phyloP scores from a whole-genome alignment of 2,329 filamentous ascomycete genomes.

The Penicillium sclerotiorum region DNA sequence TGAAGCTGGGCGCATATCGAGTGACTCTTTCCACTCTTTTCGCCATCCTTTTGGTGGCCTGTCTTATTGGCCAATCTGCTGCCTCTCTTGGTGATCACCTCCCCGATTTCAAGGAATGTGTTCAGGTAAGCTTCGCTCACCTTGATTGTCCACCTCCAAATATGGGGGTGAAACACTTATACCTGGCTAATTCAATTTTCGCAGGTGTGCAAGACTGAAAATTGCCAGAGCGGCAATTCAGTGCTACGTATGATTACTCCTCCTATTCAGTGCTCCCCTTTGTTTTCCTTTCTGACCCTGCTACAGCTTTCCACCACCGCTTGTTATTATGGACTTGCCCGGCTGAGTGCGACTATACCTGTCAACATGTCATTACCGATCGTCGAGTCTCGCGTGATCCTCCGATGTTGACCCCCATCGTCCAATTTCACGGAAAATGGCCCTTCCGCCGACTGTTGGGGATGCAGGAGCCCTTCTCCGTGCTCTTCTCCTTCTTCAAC shows the following conservation, averaged over 20 bases:
- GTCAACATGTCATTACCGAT: slow-evolving; percentile 87
- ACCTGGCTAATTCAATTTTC: slow-evolving; percentile 21
- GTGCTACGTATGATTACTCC: slow-evolving; percentile 66
- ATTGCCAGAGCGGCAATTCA: slow-evolving; percentile 70
- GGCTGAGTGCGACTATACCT: slow-evolving; percentile 95
- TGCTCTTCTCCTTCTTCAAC: slow-evolving; percentile 92
- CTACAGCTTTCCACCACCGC: slow-evolving; percentile 77
- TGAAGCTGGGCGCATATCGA: slow-evolving; percentile 27
- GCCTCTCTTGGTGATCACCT: slow-evolving; percentile 84
- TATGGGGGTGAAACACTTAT: not conserved
- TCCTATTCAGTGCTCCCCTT: slow-evolving; percentile 3
- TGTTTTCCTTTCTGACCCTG: slow-evolving; percentile 12
- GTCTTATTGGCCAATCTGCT: slow-evolving; percentile 44
- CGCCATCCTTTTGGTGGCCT: slow-evolving; percentile 35
- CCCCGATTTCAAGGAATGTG: slow-evolving; percentile 84
- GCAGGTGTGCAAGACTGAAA: slow-evolving; percentile 78
- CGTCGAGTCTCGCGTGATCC: slow-evolving; percentile 66
- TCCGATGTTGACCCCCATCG: slow-evolving; percentile 66
- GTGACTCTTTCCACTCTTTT: slow-evolving; percentile 28
- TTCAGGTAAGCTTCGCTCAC: slow-evolving; percentile 64
- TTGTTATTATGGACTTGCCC: slow-evolving; percentile 91
- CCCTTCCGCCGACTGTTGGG: slow-evolving; percentile 88
- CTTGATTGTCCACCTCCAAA: not conserved
- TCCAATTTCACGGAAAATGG: slow-evolving; percentile 99
- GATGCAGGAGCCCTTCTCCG: slow-evolving; percentile 92